Percentiles rank a stretch among this genome's conserved stretches.
These are phyloP conservation scores for Trichocladium antarcticum DNA, from an alignment of 495 filamentous ascomycete species.

Conservation along the genomic window DNA sequence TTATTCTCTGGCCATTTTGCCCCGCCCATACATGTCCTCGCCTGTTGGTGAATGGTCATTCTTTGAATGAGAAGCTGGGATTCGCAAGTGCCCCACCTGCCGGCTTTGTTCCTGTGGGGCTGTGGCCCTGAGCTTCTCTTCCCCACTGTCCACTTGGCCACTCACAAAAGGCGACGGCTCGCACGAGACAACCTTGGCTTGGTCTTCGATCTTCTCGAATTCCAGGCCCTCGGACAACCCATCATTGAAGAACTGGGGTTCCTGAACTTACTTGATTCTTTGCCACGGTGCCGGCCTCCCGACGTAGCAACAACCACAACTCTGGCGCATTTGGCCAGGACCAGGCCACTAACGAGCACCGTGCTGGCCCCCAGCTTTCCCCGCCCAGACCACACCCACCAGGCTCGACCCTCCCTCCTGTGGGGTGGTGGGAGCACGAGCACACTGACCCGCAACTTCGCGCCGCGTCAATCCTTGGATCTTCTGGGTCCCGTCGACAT, in stretches of 20 bases:
- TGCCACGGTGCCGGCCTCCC: conserved; percentile 27
- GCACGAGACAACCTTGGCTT: not conserved
- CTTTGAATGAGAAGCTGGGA: not conserved
- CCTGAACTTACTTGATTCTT: not conserved
- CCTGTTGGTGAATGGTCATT: too few species aligned
- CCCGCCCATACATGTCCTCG: not conserved
- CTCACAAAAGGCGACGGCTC: conserved; percentile 5
- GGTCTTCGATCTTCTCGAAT: not conserved
- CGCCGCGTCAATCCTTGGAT: conserved; percentile 16
- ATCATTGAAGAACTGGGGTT: not conserved
- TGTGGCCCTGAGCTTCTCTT: not conserved
- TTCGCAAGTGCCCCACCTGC: not conserved
- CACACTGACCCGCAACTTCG: conserved; percentile 18
- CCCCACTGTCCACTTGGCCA: not conserved
- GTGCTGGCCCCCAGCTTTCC: conserved; percentile 14
- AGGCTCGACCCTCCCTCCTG: not conserved
- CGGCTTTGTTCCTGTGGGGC: not conserved
- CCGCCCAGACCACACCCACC: conserved; percentile 16
- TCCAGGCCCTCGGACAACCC: not conserved
- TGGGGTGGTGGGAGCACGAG: conserved; percentile 2
- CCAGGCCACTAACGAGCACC: conserved; percentile 21
- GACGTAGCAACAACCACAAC: conserved; percentile 8
- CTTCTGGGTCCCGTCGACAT: conserved; percentile 6
- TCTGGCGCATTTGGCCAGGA: conserved; percentile 5
- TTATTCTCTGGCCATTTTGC: not conserved